phyloP scores from a whole-genome alignment of 176 grass and related monocot genomes.

The Phragmites australis region DNA sequence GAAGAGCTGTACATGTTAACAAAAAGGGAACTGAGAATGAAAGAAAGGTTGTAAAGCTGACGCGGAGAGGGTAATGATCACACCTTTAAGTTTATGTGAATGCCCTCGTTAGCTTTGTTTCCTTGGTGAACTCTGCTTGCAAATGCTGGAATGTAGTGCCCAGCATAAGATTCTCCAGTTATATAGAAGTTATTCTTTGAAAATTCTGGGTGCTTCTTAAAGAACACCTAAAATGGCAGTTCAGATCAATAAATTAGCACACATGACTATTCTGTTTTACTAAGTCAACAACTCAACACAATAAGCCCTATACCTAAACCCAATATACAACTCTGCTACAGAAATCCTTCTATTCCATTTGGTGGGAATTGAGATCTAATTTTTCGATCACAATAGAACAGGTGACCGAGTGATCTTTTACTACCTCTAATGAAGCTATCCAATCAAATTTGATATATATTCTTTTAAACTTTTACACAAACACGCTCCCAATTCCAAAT shows the following conservation, averaged over 20 bases:
- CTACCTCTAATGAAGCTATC: background rate
- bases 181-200: constrained; percentile 80
- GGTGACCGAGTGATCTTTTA: background rate
- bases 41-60: background rate
- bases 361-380: background rate
- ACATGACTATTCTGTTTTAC: constrained; percentile 2
- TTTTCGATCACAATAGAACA: background rate
- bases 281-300: background rate
- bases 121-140: constrained; percentile 78
- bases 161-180: constrained; percentile 97
- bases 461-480: background rate
- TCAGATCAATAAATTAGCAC: background rate
- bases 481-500: background rate
- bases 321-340: background rate
- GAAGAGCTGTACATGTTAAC: background rate
- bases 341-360: background rate
- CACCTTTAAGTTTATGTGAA: constrained; percentile 93
- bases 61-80: background rate
- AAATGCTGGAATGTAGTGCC: constrained; percentile 97
- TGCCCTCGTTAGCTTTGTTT: constrained; percentile 87
- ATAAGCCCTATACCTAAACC: background rate
- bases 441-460: background rate
- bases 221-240: constrained; percentile 65
- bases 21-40: background rate
- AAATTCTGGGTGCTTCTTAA: constrained; percentile 79